Evolutionary conservation across 2,329 filamentous ascomycete genomes (phyloP).

Genomic region (Stemphylium beticola): DNA sequence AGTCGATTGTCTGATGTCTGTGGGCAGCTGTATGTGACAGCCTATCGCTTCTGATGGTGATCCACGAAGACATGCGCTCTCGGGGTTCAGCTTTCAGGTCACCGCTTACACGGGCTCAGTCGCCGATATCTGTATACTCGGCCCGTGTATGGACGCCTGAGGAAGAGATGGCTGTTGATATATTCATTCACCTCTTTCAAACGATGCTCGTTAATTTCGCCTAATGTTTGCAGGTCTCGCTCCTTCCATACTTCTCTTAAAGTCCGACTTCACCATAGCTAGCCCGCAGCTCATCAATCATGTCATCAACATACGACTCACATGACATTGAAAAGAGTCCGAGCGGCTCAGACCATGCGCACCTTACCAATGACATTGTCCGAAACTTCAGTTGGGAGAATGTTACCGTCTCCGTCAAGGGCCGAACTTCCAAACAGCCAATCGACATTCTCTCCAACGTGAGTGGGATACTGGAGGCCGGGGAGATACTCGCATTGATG

Average conservation of each 20-base stretch:
- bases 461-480: slow-evolving; percentile 69
- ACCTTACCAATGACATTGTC: slow-evolving; percentile 69
- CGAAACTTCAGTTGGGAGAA: slow-evolving; percentile 69
- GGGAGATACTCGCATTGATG: slow-evolving; percentile 80
- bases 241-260: too few species aligned
- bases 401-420: slow-evolving; percentile 74
- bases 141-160: too few species aligned
- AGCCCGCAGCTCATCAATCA: neutral
- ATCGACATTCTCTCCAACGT: slow-evolving; percentile 69
- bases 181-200: too few species aligned
- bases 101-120: too few species aligned
- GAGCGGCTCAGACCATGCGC: slow-evolving; percentile 52
- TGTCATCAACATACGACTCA: slow-evolving; percentile 21
- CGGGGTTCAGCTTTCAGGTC: too few species aligned
- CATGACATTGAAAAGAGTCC: slow-evolving; percentile 56
- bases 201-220: neutral
- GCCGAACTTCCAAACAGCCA: slow-evolving; percentile 67
- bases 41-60: too few species aligned
- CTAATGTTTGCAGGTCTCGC: neutral
- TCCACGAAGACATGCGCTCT: too few species aligned
- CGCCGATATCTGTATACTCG: too few species aligned
- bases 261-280: too few species aligned
- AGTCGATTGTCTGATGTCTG: too few species aligned
- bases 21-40: too few species aligned
- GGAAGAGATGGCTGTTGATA: too few species aligned